Evolutionary conservation across 139 green algal species (phyloP).

Genomic region (Chlamydomonas schloesseri): DNA sequence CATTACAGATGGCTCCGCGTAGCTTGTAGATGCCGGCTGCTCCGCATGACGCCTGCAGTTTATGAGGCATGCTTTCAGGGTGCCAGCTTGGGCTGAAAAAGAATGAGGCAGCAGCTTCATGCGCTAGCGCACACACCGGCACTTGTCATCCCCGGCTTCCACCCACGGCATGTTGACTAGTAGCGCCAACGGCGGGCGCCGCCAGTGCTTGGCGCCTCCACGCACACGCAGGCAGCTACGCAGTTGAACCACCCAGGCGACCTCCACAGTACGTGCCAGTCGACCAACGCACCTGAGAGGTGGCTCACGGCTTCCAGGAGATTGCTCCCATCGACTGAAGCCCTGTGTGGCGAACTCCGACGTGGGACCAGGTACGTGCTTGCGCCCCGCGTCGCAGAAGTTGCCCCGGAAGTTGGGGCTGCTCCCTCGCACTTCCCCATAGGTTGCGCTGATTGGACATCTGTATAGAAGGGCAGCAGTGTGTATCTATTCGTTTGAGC

Average conservation of each 20-base stretch:
- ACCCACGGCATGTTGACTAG: too few species aligned
- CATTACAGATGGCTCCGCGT: conserved; percentile 50
- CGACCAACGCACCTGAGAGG: not conserved
- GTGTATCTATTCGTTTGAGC: too few species aligned
- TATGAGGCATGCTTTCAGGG: not conserved
- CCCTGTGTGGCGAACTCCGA: conserved; percentile 2
- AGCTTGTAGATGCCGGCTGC: conserved; percentile 30
- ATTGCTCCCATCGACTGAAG: conserved; percentile 4
- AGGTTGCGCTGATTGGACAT: not conserved
- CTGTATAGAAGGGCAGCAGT: too few species aligned
- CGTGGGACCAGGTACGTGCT: not conserved
- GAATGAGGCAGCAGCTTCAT: too few species aligned
- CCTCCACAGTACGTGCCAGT: too few species aligned
- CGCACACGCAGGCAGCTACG: not conserved
- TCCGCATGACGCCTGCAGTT: conserved; percentile 34
- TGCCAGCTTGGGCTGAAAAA: too few species aligned
- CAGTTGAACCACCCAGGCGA: too few species aligned
- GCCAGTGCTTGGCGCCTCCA: too few species aligned
- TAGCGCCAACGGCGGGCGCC: too few species aligned
- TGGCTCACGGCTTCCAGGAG: not conserved
- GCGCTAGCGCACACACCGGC: too few species aligned
- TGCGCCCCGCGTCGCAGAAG: conserved; percentile 26
- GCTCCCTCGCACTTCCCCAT: conserved; percentile 3
- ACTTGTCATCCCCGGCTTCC: too few species aligned
- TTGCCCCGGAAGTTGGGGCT: not conserved